phyloP scores from a whole-genome alignment of 768 basidiomycete genomes.

The Hydnomerulius pinastri region DNA sequence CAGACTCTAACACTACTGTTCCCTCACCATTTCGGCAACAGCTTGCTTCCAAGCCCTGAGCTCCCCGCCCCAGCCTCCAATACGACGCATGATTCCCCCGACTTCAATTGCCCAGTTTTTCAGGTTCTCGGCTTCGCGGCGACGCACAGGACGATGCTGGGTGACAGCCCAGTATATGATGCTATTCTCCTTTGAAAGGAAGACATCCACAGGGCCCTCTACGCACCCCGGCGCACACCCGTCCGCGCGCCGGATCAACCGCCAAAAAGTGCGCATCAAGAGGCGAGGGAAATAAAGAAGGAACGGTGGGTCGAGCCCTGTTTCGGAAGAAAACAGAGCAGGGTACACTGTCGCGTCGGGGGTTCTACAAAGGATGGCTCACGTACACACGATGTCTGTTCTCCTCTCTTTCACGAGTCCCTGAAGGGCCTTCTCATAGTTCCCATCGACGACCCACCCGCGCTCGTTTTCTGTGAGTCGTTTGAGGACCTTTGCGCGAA shows the following conservation, averaged over 20 bases:
- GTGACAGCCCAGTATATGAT: constrained; percentile 53
- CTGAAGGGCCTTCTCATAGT: constrained; percentile 32
- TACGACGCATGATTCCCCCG: constrained; percentile 43
- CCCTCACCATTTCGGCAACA: constrained; percentile 5
- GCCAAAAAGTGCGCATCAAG: constrained; percentile 46
- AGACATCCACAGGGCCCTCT: constrained; percentile 38
- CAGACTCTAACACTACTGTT: constrained; percentile 4
- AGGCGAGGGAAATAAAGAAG: constrained; percentile 61
- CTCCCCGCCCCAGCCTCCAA: constrained; percentile 52
- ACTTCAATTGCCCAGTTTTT: constrained; percentile 30
- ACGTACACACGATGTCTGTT: constrained; percentile 53
- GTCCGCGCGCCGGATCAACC: constrained; percentile 33
- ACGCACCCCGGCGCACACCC: constrained; percentile 50
- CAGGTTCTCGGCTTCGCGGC: constrained; percentile 30
- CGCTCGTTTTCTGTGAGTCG: constrained; percentile 32
- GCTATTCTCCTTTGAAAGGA: constrained; percentile 49
- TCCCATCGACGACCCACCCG: constrained; percentile 56
- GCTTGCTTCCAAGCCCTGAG: constrained; percentile 37
- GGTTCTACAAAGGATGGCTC: background rate
- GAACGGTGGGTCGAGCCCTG: constrained; percentile 67
- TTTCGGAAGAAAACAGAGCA: background rate
- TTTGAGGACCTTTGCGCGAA: constrained; percentile 5
- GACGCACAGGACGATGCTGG: constrained; percentile 37
- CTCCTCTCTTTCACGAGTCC: constrained; percentile 35
- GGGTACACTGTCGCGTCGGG: background rate